Percentiles rank a stretch among this genome's conserved stretches.
Evolutionary conservation across 2,329 filamentous ascomycete species (phyloP).

Genomic region (Cadophora gregata): DNA sequence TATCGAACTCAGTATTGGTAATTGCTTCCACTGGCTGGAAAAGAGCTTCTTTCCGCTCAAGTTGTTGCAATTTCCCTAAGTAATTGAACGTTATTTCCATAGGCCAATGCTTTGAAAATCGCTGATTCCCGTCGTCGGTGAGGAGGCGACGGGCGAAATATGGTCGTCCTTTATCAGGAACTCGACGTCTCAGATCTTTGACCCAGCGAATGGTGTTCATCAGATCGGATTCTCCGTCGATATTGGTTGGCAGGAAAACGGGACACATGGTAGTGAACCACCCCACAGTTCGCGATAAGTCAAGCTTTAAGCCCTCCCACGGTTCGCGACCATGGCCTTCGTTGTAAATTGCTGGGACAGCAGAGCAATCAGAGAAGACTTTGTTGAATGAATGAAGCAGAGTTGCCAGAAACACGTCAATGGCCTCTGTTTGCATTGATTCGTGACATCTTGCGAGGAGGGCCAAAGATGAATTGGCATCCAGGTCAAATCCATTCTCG

Average conservation of each 20-base stretch:
- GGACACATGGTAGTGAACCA: constrained; percentile 55
- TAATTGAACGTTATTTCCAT: constrained; percentile 57
- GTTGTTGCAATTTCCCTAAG: constrained; percentile 52
- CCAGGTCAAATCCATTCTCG: not conserved
- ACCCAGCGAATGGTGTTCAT: constrained; percentile 35
- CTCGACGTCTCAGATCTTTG: constrained; percentile 47
- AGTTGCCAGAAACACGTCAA: not conserved
- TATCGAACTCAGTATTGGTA: constrained; percentile 16
- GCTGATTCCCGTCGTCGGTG: constrained; percentile 40
- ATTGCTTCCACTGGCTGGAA: constrained; percentile 20
- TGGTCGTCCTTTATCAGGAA: constrained; percentile 46
- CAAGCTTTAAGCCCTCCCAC: constrained; percentile 41
- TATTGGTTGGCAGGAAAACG: constrained; percentile 31
- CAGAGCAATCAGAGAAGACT: constrained; percentile 45
- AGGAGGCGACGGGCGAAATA: constrained; percentile 49
- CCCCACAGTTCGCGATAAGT: constrained; percentile 50
- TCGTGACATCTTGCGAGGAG: not conserved
- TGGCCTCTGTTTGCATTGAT: not conserved
- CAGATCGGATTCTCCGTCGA: constrained; percentile 1
- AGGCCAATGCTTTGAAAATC: constrained; percentile 36
- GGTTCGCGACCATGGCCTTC: constrained; percentile 52
- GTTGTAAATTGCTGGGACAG: constrained; percentile 47
- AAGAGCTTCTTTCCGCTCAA: constrained; percentile 48
- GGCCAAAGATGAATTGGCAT: not conserved
- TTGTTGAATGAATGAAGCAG: constrained; percentile 41